Base-by-base conservation (phyloP, 2,329 filamentous ascomycete genomes). In the Tolypocladium sp. region DNA sequence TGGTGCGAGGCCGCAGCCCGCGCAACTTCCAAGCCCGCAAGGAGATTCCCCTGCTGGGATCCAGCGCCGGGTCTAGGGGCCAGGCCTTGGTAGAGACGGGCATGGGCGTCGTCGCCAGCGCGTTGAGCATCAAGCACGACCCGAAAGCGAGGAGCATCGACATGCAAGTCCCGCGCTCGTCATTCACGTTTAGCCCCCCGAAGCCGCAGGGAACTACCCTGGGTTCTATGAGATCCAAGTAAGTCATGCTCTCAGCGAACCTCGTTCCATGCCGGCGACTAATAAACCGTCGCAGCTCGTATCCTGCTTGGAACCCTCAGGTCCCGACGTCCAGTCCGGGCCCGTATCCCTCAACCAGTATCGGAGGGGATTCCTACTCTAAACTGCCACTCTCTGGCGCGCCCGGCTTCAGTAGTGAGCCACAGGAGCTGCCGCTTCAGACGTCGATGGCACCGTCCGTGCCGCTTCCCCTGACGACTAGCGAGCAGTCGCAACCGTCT, bases 21-120 rank as follows among this genome's bases (percentile, higher is more conserved):
- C 84, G 93, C 42, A 97, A 97, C 73, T 97, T 97, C 73, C 92
- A 96, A 73, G 89, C 92, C 12, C 83, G 93, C 57, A 97, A 96
- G 73, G 93, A 97, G 72, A 89, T 96, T 61, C 92, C 93, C 2
- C 81, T 97, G 54, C 83, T 91, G 58, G 90, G 90, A 22, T 86
- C 83, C 20, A 91, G 89, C 64, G 88, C 88, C 27, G 87, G 87
- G 33, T 90, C 90, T 35, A 82, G 88, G n/a, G 86, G 91, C 46
- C 92, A 94, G 70, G 86, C 86, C 41, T 76, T 87, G 54, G 83
- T 86, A n/a, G 83, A 85, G 69, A 85, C 82, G 0, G 83, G 83
- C 3, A 68, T 85, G 38, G 82, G 83, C 8, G 83, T 86, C 60
- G 82, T 85, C 52, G 82, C 83, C 6, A 82, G 83, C 8, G 78